These are phyloP conservation scores for Wickerhamomyces tratensis DNA, from an alignment of 805 yeast species.

Conservation along the genomic window DNA sequence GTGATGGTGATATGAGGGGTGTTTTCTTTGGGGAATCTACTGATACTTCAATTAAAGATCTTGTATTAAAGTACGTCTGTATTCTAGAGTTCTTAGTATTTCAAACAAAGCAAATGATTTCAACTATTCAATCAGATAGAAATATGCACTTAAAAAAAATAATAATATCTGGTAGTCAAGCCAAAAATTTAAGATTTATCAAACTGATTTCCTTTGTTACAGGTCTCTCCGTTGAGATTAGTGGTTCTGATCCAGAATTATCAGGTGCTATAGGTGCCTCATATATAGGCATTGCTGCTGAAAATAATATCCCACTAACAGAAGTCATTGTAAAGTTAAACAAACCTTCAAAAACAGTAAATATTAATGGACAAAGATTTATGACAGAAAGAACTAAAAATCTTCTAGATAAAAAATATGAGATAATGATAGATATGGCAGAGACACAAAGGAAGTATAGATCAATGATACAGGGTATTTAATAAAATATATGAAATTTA, in stretches of 20 bases:
- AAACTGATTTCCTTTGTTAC: constrained; percentile 20
- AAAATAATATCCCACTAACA: constrained; percentile 3
- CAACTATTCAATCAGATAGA: constrained; percentile 16
- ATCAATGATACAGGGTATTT: no score
- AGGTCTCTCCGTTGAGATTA: constrained; percentile 12
- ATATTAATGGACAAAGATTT: no score
- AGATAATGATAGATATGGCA: no score
- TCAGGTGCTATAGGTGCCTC: constrained; percentile 22
- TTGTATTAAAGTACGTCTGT: constrained; percentile 34
- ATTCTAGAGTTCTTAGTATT: constrained; percentile 41
- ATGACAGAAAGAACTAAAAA: no score
- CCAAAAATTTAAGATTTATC: constrained; percentile 33
- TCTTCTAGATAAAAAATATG: no score
- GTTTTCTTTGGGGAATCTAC: constrained; percentile 37
- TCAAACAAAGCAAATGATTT: constrained; percentile 34
- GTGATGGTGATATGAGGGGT: constrained; percentile 39
- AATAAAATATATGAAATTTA: no score
- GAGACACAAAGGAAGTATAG: no score
- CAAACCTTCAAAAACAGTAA: no score
- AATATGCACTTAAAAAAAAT: constrained; percentile 19
- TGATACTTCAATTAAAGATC: constrained; percentile 21
- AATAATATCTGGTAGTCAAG: constrained; percentile 45
- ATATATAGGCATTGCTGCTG: constrained; percentile 11
- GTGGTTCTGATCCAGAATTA: constrained; percentile 9
- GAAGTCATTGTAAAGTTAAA: constrained; percentile 7